Base-by-base conservation (phyloP, 2,329 filamentous ascomycete genomes). In the Cytospora mali region DNA sequence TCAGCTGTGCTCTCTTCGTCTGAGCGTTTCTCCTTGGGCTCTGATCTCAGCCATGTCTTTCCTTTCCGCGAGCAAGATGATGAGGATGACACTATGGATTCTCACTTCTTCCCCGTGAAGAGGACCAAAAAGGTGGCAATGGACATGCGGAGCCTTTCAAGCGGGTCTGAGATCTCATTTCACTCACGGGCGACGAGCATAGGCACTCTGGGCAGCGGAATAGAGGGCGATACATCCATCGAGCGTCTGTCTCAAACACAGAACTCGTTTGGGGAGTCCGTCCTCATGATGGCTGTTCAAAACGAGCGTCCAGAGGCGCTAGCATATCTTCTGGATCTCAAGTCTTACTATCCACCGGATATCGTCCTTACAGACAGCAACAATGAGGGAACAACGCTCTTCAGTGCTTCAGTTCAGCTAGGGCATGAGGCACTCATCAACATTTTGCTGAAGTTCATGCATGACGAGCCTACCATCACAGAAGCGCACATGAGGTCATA, bases 401-500 rank as follows among this genome's bases (percentile, higher is more conserved):
- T 99, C 21, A 97, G 90, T 74, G 92, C 94, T 50, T 93, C 95
- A 6, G 89, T 98, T 13, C 96, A 99, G 73, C 81, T 93, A 4
- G 92, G 91, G 0, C 85, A 96, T 70, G 80, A 80, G 1, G 87
- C 90, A 49, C 81, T 96, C 13, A 90, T 96, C 50, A 85, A 92
- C 65, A 84, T 88, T 14, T 78, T 98, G 4, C 79, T 97, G 13
- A 83, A 89, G 61, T 92, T 89, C 71, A 76, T 97, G 29, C 81
- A 88, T 67, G 79, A 66, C 3, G 65, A 71, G 16, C 31, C 63
- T 81, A 58, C 80, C 79, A 59, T 80, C 80, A 39, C 81, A 21
- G 79, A 86, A 58, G 76, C 80, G 18, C 80, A 84, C 55, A 75
- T 96, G 31, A 75, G 79, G 50, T 77, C 80, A 7, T 98, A 99